A percentile compares a stretch with the other conserved stretches of the same genome.
phyloP scores from a whole-genome alignment of 2,329 filamentous ascomycete genomes.

The Ophiostoma sp. region DNA sequence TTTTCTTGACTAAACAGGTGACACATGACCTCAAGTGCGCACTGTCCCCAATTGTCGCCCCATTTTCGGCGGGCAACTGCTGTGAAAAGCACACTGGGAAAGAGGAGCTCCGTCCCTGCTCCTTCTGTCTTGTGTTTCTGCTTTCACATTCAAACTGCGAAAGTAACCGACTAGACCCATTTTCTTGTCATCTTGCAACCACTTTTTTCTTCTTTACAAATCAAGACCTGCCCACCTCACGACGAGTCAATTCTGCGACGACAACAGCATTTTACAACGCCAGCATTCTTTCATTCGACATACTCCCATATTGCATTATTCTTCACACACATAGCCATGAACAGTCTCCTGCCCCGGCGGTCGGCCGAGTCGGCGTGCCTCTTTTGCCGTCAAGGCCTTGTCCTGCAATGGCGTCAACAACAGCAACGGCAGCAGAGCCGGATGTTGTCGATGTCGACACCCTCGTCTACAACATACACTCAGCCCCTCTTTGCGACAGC shows the following conservation, averaged over 20 bases:
- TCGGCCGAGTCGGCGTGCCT: constrained; percentile 44
- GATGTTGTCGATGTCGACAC: constrained; percentile 19
- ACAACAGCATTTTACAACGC: background rate
- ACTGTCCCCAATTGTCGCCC: constrained; percentile 5
- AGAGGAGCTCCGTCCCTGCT: background rate
- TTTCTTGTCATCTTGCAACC: background rate
- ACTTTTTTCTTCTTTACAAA: background rate
- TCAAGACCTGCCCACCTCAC: background rate
- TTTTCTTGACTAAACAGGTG: background rate
- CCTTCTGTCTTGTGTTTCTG: too few relatives aligned
- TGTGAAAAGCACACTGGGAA: background rate
- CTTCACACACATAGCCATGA: constrained; percentile 43
- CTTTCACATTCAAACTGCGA: too few relatives aligned
- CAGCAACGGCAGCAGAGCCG: constrained; percentile 18
- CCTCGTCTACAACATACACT: constrained; percentile 31
- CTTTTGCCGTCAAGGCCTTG: constrained; percentile 43
- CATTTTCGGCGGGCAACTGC: background rate
- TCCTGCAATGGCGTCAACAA: constrained; percentile 44
- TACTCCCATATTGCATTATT: background rate
- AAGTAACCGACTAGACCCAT: background rate
- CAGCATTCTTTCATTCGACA: background rate
- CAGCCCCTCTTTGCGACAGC: constrained; percentile 28
- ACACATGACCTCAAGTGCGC: background rate
- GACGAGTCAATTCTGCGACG: background rate
- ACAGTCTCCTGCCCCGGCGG: constrained; percentile 38